Evolutionary conservation across 1,284 basidiomycete genomes (phyloP).

Genomic region (Mycena sp.): DNA sequence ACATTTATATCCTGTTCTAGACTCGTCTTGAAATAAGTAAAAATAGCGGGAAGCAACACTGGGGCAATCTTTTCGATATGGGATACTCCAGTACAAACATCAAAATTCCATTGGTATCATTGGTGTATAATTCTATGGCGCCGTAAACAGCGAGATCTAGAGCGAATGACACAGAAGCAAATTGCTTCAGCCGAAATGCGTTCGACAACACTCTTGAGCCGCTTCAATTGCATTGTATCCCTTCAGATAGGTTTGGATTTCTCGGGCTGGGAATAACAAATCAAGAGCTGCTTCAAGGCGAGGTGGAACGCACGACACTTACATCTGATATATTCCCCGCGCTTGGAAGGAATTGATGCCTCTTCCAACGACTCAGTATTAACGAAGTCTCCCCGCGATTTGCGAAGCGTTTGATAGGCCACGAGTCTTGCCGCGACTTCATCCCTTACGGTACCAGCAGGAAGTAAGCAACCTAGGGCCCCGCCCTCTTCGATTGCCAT

Average conservation of each 20-base stretch:
- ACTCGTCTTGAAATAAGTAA: no score
- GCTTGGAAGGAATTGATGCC: background rate
- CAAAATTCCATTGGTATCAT: no score
- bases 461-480: conserved; percentile 20
- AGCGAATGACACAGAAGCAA: no score
- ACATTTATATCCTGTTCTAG: no score
- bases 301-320: background rate
- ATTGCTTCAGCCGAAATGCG: background rate
- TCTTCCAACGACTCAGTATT: conserved; percentile 16
- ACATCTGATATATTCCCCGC: conserved; percentile 6
- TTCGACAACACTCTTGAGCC: conserved; percentile 5
- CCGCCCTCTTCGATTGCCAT: conserved; percentile 24
- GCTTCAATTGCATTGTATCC: conserved; percentile 12
- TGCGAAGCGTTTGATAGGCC: conserved; percentile 23
- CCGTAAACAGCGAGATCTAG: no score
- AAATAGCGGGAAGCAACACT: no score
- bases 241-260: background rate
- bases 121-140: no score
- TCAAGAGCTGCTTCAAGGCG: no score
- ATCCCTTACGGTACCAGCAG: conserved; percentile 20
- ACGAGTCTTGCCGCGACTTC: conserved; percentile 17
- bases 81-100: no score
- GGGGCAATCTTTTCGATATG: no score
- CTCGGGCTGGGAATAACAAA: background rate
- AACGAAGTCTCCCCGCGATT: conserved; percentile 27